Conservation (phyloP, 2,329 filamentous ascomycete genomes). For the Colletotrichum lindemuthianum region DNA sequence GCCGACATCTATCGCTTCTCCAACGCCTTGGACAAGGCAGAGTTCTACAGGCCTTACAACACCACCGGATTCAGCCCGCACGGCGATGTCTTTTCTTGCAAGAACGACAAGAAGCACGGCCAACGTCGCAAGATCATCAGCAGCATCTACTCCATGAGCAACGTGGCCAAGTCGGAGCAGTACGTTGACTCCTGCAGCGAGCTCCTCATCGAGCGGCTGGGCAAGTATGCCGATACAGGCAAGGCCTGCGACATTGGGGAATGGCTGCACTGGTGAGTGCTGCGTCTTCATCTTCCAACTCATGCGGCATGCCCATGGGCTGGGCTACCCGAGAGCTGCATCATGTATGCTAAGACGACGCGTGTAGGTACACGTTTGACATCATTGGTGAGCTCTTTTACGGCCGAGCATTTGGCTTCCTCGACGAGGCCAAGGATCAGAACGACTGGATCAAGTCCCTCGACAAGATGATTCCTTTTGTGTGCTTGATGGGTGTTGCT, state of each 20-base stretch:
- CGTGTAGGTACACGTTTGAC: slow-evolving; percentile 3
- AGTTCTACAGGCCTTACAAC: slow-evolving; percentile 2
- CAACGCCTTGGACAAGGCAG: slow-evolving; percentile 3
- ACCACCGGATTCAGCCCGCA: slow-evolving; percentile 2
- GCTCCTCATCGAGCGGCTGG: slow-evolving; percentile 1
- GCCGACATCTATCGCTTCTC: slow-evolving; percentile 3
- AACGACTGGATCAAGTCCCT: slow-evolving; percentile 12
- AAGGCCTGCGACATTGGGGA: slow-evolving; percentile 8
- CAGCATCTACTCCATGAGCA: slow-evolving; percentile 10
- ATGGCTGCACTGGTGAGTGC: slow-evolving; percentile 3
- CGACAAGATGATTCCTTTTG: slow-evolving; percentile 6
- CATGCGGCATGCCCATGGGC: too few relatives aligned
- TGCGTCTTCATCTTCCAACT: too few relatives aligned
- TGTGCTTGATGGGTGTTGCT: slow-evolving; percentile 4
- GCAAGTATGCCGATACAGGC: slow-evolving; percentile 1
- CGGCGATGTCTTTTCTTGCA: slow-evolving; percentile 2
- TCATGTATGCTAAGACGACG: too few relatives aligned
- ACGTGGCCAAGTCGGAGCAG: slow-evolving; percentile 3
- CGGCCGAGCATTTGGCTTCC: slow-evolving; percentile 5
- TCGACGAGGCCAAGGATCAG: slow-evolving; percentile 4
- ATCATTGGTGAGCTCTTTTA: slow-evolving; percentile 12
- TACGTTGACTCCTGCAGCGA: slow-evolving; percentile 8
- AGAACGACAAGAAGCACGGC: slow-evolving; percentile 12
- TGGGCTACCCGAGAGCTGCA: too few relatives aligned
- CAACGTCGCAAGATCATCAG: slow-evolving; percentile 3